These are phyloP conservation scores for Cubamyces lactineus DNA, from an alignment of 768 basidiomycete genomes.

Conservation along the genomic window DNA sequence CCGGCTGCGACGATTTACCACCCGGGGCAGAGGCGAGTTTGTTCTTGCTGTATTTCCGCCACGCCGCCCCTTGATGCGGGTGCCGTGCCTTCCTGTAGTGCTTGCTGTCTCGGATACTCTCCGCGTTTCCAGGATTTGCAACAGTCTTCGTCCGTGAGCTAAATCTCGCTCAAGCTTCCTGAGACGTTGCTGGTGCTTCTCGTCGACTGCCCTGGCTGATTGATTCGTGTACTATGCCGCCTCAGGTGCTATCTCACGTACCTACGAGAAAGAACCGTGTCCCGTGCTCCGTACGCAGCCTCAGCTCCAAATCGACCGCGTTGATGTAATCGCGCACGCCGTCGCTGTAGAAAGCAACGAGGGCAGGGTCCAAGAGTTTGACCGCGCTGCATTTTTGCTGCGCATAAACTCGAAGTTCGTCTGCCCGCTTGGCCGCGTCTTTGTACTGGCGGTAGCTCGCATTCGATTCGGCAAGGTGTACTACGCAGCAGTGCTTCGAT, in stretches of 20 bases:
- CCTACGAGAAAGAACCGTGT: not conserved
- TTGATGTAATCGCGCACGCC: slow-evolving; percentile 3
- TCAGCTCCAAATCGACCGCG: not conserved
- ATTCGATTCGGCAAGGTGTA: not conserved
- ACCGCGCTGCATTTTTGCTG: slow-evolving; percentile 3
- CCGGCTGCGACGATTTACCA: too few relatives aligned
- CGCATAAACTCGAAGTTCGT: not conserved
- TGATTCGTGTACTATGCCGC: too few relatives aligned
- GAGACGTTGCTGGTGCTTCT: not conserved
- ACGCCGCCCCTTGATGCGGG: too few relatives aligned
- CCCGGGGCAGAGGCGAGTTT: too few relatives aligned
- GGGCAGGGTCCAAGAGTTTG: not conserved
- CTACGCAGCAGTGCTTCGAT: not conserved
- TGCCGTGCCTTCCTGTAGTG: too few relatives aligned
- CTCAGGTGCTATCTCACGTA: not conserved
- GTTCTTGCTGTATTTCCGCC: too few relatives aligned
- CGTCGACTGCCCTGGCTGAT: not conserved
- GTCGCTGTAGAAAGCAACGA: not conserved
- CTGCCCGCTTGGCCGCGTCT: not conserved
- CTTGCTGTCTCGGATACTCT: too few relatives aligned
- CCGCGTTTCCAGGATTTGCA: not conserved
- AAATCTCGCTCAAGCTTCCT: not conserved
- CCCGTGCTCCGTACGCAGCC: not conserved
- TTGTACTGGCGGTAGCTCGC: slow-evolving; percentile 7
- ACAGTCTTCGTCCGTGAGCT: not conserved